These are phyloP conservation scores for Helotiales sp. DNA, from an alignment of 2,329 filamentous ascomycete species.

Conservation along the genomic window DNA sequence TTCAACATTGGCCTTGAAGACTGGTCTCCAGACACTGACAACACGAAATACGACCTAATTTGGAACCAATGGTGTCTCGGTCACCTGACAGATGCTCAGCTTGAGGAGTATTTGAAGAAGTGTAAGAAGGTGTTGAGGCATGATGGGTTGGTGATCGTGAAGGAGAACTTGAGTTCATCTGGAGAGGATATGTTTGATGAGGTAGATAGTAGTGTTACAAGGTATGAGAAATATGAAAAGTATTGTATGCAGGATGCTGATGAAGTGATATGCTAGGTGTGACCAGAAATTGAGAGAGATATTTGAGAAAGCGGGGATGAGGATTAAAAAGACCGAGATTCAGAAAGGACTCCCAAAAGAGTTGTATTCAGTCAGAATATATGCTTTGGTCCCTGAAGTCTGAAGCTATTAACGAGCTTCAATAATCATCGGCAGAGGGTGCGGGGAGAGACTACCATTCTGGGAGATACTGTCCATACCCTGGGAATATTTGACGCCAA, in stretches of 20 bases:
- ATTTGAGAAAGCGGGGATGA: constrained; percentile 69
- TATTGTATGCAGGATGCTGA: constrained; percentile 2
- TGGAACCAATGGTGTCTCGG: constrained; percentile 93
- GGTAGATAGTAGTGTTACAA: constrained; percentile 74
- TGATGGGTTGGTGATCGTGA: constrained; percentile 64
- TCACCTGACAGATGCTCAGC: constrained; percentile 73
- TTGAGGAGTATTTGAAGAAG: constrained; percentile 65
- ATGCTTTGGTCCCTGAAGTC: constrained; percentile 55
- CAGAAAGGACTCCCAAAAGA: constrained; percentile 65
- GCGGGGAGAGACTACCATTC: no score
- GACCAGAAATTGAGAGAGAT: constrained; percentile 70
- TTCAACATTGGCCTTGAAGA: constrained; percentile 73
- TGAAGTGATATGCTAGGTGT: constrained; percentile 49
- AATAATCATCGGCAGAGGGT: no score
- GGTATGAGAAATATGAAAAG: constrained; percentile 38
- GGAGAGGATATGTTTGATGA: constrained; percentile 72
- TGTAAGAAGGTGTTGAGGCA: constrained; percentile 57
- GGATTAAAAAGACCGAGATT: constrained; percentile 67
- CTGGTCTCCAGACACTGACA: constrained; percentile 54
- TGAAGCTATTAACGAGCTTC: no score
- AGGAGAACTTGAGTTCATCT: constrained; percentile 72
- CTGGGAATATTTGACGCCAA: no score
- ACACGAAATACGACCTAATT: constrained; percentile 69
- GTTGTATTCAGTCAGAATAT: constrained; percentile 74
- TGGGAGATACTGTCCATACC: no score